Conservation (phyloP, 2,329 filamentous ascomycete species). For the Fusarium piperis region DNA sequence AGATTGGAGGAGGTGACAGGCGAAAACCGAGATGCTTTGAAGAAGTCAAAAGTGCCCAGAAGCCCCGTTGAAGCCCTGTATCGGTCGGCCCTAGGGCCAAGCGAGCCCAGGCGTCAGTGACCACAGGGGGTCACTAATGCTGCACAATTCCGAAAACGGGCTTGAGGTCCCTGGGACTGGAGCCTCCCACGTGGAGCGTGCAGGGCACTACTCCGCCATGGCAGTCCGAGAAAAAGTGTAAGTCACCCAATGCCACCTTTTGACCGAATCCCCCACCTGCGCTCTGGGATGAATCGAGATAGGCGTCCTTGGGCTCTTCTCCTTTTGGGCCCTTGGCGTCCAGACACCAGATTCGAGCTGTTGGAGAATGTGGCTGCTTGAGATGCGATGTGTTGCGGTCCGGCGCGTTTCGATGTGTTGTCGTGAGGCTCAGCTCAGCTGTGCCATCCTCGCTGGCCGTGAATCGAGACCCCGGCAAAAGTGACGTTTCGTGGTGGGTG, state of each 20-base stretch:
- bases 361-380: not conserved
- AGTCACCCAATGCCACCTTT: constrained; percentile 37
- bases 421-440: constrained; percentile 25
- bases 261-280: constrained; percentile 31
- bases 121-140: constrained; percentile 34
- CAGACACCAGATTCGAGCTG: constrained; percentile 8
- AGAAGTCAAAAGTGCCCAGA: constrained; percentile 21
- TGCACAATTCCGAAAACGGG: constrained; percentile 42
- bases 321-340: constrained; percentile 1
- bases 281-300: constrained; percentile 26
- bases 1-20: constrained; percentile 28
- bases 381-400: not conserved
- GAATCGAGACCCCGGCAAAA: constrained; percentile 17
- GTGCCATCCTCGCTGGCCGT: not conserved
- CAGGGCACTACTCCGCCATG: constrained; percentile 41
- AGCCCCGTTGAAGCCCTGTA: constrained; percentile 21
- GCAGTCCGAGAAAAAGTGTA: constrained; percentile 33
- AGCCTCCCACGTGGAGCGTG: constrained; percentile 47
- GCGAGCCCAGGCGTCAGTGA: constrained; percentile 17
- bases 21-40: constrained; percentile 8
- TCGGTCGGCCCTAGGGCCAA: constrained; percentile 25
- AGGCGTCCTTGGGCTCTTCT: not conserved
- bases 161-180: constrained; percentile 29
- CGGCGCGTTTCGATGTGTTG: constrained; percentile 10
- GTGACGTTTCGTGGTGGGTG: constrained; percentile 24